phyloP scores from a whole-genome alignment of 192 early-diverging fungal genomes.

The Gigaspora rosea region DNA sequence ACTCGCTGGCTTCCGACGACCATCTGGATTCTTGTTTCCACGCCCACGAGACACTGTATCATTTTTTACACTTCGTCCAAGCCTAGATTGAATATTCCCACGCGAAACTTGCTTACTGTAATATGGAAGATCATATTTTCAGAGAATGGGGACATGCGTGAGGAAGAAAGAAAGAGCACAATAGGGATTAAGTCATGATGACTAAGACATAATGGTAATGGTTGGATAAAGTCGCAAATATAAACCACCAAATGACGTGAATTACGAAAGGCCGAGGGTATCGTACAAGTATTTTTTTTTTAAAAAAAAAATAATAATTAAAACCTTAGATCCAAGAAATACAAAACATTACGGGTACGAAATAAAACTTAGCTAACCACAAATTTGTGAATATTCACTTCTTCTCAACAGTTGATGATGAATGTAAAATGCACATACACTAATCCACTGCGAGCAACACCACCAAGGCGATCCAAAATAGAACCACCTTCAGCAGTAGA shows the following conservation, averaged over 20 bases:
- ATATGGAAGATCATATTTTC: background rate
- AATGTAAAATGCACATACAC: conserved; percentile 18
- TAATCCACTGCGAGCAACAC: background rate
- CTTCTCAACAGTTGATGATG: background rate
- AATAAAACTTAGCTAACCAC: background rate
- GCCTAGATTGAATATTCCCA: conserved; percentile 8
- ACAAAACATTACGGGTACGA: background rate
- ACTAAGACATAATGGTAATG: background rate
- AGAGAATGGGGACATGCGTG: background rate
- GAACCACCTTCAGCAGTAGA: conserved; percentile 6
- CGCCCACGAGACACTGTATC: conserved; percentile 1
- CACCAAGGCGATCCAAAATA: conserved; percentile 26
- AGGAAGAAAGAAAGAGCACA: background rate
- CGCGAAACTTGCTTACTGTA: conserved; percentile 7
- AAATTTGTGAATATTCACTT: background rate
- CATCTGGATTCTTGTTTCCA: conserved; percentile 7
- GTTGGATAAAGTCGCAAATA: background rate
- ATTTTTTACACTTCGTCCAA: conserved; percentile 2
- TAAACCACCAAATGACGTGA: too few species aligned
- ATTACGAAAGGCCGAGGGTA: too few species aligned
- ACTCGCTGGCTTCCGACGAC: background rate
- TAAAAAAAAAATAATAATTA: too few species aligned
- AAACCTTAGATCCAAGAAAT: too few species aligned
- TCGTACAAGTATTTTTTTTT: too few species aligned
- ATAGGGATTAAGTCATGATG: background rate